Percentiles rank a stretch among this genome's conserved stretches.
Evolutionary conservation across 2,329 filamentous ascomycete species (phyloP).

Genomic region (Trichoderma polysporum): DNA sequence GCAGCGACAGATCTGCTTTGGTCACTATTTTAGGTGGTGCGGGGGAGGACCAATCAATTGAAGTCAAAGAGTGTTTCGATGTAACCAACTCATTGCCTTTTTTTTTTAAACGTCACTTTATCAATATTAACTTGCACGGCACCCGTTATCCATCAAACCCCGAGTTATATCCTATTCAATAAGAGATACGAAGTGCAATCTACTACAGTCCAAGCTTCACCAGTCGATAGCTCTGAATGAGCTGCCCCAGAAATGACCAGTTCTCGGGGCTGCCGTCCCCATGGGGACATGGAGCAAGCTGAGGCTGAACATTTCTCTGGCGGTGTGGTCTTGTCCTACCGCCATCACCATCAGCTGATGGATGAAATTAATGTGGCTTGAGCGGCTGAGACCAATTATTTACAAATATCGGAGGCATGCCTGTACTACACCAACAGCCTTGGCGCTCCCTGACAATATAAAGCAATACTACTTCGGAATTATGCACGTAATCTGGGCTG

Average conservation of each 20-base stretch:
- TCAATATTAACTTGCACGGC: too few relatives aligned
- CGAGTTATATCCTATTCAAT: background rate
- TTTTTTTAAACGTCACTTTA: too few relatives aligned
- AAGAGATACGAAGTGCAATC: background rate
- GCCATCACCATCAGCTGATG: background rate
- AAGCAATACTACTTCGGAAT: background rate
- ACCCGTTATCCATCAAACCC: background rate
- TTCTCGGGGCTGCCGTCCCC: background rate
- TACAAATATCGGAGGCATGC: background rate
- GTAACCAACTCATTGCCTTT: too few relatives aligned
- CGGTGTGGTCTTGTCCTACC: background rate
- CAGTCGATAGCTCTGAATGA: background rate
- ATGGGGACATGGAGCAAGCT: background rate
- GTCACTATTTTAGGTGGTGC: too few relatives aligned
- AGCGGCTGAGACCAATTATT: slow-evolving; percentile 3
- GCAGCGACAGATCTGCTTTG: too few relatives aligned
- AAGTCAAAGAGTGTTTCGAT: too few relatives aligned
- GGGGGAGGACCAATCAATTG: too few relatives aligned
- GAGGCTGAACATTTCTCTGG: background rate
- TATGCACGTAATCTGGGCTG: background rate
- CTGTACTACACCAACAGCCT: background rate
- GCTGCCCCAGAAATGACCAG: background rate
- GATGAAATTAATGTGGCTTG: slow-evolving; percentile 11
- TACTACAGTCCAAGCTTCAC: background rate
- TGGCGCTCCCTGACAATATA: background rate